Conservation (phyloP, 2,329 filamentous ascomycete species). For the Ophiostoma montium region DNA sequence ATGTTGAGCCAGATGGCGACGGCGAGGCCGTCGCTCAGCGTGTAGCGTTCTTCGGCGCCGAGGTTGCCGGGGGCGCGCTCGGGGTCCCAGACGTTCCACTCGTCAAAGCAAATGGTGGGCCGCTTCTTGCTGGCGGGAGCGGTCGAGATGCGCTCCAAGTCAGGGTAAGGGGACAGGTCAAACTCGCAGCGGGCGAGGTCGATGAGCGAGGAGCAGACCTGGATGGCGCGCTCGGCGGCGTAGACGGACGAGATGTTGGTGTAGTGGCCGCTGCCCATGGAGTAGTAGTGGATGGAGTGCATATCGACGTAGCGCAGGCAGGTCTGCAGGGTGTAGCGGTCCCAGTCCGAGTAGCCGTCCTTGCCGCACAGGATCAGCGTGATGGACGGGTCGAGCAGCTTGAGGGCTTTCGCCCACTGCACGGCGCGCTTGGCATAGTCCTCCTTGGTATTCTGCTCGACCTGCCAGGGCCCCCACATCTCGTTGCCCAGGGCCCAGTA, state of each 20-base stretch:
- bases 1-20: conserved; percentile 64
- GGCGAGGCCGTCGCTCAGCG: conserved; percentile 61
- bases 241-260: conserved; percentile 53
- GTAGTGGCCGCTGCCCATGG: conserved; percentile 34
- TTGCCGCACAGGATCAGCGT: conserved; percentile 62
- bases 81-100: conserved; percentile 77
- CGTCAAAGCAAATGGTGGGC: conserved; percentile 64
- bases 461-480: conserved; percentile 48
- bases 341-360: conserved; percentile 55
- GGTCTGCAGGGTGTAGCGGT: conserved; percentile 57
- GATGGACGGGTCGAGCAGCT: conserved; percentile 56
- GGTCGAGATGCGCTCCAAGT: not conserved
- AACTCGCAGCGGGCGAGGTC: conserved; percentile 41
- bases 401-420: conserved; percentile 60
- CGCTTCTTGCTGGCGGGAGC: not conserved
- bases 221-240: conserved; percentile 58
- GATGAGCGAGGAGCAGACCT: conserved; percentile 53
- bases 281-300: conserved; percentile 54
- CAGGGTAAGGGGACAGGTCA: not conserved
- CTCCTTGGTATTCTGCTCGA: conserved; percentile 54
- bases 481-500: conserved; percentile 81
- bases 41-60: conserved; percentile 62
- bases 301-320: conserved; percentile 55
- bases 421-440: conserved; percentile 54
- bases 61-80: conserved; percentile 53